These are phyloP conservation scores for Tulasnella sp. DNA, from an alignment of 768 basidiomycete genomes.

Conservation along the genomic window DNA sequence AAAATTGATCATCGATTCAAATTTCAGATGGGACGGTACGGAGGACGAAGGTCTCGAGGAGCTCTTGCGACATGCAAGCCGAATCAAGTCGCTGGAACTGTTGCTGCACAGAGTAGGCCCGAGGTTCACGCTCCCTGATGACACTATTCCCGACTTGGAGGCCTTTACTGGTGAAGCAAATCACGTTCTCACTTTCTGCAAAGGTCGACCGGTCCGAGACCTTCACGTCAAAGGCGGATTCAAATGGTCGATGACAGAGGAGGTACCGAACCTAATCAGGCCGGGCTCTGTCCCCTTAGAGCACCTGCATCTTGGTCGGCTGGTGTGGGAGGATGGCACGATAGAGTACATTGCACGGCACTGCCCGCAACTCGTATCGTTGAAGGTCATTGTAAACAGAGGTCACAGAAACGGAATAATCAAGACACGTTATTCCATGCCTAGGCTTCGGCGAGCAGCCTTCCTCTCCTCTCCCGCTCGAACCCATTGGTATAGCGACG, in stretches of 20 bases:
- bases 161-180: not conserved
- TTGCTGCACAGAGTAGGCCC: not conserved
- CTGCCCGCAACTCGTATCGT: not conserved
- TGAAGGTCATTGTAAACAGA: slow-evolving; percentile 34
- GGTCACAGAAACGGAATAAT: not conserved
- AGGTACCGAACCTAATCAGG: not conserved
- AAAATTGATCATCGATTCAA: not conserved
- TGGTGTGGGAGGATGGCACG: not conserved
- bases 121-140: not conserved
- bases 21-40: not conserved
- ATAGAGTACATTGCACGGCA: not conserved
- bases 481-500: not conserved
- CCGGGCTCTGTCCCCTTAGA: not conserved
- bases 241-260: not conserved
- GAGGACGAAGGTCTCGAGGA: not conserved
- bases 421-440: not conserved
- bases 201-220: not conserved
- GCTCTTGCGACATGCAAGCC: not conserved
- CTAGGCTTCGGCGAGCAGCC: not conserved
- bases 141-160: not conserved
- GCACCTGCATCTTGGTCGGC: not conserved
- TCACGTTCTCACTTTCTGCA: not conserved
- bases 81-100: not conserved
- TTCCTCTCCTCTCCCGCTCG: not conserved
- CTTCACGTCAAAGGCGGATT: not conserved